Percentiles rank a stretch among this genome's conserved stretches.
phyloP scores from a whole-genome alignment of 2,329 filamentous ascomycete genomes.

The Calonectria pteridis region DNA sequence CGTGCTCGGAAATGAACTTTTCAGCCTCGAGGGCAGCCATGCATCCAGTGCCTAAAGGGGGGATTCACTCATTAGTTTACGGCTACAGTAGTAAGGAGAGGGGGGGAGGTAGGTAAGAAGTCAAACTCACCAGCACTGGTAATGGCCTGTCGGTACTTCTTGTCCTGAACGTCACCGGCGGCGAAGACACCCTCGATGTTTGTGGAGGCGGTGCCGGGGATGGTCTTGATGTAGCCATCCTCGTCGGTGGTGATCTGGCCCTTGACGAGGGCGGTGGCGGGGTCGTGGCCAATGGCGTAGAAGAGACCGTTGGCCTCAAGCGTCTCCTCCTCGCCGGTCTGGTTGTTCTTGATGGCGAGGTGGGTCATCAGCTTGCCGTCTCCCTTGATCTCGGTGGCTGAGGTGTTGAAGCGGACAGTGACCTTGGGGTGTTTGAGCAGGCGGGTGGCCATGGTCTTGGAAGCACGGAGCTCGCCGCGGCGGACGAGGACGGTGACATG shows the following conservation, averaged over 20 bases:
- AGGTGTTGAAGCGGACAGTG: constrained; percentile 87
- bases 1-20: constrained; percentile 86
- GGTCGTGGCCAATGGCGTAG: constrained; percentile 97
- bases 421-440: constrained; percentile 88
- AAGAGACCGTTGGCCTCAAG: constrained; percentile 93
- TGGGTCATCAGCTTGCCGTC: constrained; percentile 90
- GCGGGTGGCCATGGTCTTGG: constrained; percentile 91
- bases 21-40: constrained; percentile 96
- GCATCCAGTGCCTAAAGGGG: constrained; percentile 82
- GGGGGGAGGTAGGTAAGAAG: neutral
- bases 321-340: constrained; percentile 82
- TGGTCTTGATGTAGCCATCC: constrained; percentile 92
- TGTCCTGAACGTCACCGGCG: constrained; percentile 98
- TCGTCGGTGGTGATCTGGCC: constrained; percentile 88
- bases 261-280: constrained; percentile 91
- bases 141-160: constrained; percentile 97
- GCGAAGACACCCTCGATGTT: constrained; percentile 94
- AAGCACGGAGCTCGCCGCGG: constrained; percentile 86
- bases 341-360: constrained; percentile 83
- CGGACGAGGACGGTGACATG: constrained; percentile 95
- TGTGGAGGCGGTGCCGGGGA: constrained; percentile 89
- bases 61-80: constrained; percentile 9
- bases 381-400: constrained; percentile 86
- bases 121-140: constrained; percentile 87
- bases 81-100: neutral